Percentiles rank a stretch among this genome's conserved stretches.
Conservation (phyloP, 495 filamentous ascomycete species). For the Geopyxis carbonaria region DNA sequence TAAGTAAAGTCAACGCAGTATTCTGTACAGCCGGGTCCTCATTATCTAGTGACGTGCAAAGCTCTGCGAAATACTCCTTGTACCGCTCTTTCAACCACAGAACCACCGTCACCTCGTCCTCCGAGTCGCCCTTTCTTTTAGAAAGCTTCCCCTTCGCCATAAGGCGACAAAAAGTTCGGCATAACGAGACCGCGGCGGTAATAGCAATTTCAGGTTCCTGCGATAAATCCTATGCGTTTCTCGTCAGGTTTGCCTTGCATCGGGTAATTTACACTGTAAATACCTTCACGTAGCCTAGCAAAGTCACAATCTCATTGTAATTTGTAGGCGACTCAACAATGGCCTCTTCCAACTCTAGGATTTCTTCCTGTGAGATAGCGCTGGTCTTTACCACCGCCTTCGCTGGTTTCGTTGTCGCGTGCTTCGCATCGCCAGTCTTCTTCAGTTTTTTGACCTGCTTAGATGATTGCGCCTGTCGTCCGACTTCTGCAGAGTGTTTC, state of each 20-base stretch:
- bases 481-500: background rate
- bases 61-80: constrained; percentile 44
- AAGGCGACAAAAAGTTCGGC: constrained; percentile 73
- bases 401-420: background rate
- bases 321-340: constrained; percentile 47
- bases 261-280: background rate
- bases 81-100: constrained; percentile 64
- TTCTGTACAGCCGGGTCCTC: constrained; percentile 29
- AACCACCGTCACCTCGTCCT: constrained; percentile 56
- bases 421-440: constrained; percentile 1
- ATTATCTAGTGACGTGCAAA: constrained; percentile 38
- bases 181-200: constrained; percentile 60
- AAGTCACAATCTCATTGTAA: constrained; percentile 76
- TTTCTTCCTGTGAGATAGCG: constrained; percentile 9
- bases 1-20: constrained; percentile 49
- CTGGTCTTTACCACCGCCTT: background rate
- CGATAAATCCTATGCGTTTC: background rate
- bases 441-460: background rate
- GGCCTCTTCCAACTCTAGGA: constrained; percentile 17
- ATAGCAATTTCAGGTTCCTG: constrained; percentile 15
- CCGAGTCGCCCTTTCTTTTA: constrained; percentile 41
- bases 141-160: constrained; percentile 56
- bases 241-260: background rate
- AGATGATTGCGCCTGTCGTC: background rate
- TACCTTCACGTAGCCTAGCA: constrained; percentile 45